Evolutionary conservation across 2,329 filamentous ascomycete genomes (phyloP), one percentile per base, ranked within the genome.

Genomic region (Fusarium sp.): DNA sequence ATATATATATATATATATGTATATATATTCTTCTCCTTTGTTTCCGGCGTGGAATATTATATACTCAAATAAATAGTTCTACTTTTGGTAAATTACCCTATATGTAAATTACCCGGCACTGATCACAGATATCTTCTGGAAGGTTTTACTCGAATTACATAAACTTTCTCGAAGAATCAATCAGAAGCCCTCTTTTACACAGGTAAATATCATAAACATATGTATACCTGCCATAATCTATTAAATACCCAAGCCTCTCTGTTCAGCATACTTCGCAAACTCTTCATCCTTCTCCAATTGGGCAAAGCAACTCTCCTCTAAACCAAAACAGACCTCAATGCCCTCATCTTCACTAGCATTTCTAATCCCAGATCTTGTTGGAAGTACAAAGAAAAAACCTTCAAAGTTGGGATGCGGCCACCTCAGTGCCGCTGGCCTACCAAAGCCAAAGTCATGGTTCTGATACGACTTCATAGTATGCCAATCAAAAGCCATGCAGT

Each of bases 371-470:
- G 47, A 55, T 11, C 66, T 43, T 2, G 41, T 49, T 0, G 62
- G 68, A 35, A 67, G 49, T 8, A 61, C 24, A 16, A 61, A 43
- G 16, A 64, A 62, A 26, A 69, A 64, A 0, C 52, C 58, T n/a
- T 67, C 63, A 23, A 67, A 69, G 2, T 48, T 39, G 0, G 55
- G 58, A 8, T 46, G 37, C 0, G 52, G 66, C 62, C 63, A 69
- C 6, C 55, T 39, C 1, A 69, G 15, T 2, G 62, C 55, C 1
- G 31, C 57, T 9, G 62, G 58, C 23, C 35, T 48, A 4, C 58
- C 58, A 35, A 58, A 63, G 2, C 66, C 48, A 60, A 66, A 70
- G 54, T 70, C 41, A 6, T 69, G 68, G 7, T 29, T 35, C 7
- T 67, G n/a, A 4, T 67, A 66, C 0, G 54, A 52, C 11, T 33